phyloP scores from a whole-genome alignment of 371 early-diverging fungal genomes.

The Mucor plumbeus region DNA sequence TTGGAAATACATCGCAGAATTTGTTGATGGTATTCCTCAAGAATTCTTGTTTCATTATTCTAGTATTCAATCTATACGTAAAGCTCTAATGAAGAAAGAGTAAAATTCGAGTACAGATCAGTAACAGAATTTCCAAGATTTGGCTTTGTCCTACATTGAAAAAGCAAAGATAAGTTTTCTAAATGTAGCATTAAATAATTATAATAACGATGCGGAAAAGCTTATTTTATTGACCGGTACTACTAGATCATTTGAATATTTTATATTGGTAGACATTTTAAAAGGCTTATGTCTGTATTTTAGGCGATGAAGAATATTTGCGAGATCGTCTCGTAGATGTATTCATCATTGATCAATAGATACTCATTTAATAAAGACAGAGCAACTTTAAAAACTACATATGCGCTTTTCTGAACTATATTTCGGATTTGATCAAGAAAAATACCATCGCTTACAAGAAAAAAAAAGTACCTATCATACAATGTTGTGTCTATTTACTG shows the following conservation, averaged over 20 bases:
- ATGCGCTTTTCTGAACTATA: slow-evolving; percentile 29
- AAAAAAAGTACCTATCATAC: slow-evolving; percentile 37
- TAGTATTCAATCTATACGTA: slow-evolving; percentile 24
- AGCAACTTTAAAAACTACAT: slow-evolving; percentile 21
- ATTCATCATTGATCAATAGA: slow-evolving; percentile 32
- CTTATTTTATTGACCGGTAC: slow-evolving; percentile 48
- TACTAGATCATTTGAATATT: slow-evolving; percentile 48
- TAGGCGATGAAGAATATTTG: slow-evolving; percentile 21
- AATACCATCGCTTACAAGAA: slow-evolving; percentile 27
- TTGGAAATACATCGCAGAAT: slow-evolving; percentile 19
- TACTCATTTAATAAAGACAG: slow-evolving; percentile 14
- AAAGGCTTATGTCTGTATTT: slow-evolving; percentile 33
- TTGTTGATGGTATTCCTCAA: slow-evolving; percentile 30
- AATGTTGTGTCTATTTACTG: slow-evolving; percentile 43
- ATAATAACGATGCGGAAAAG: slow-evolving; percentile 16
- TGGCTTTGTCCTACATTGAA: slow-evolving; percentile 21
- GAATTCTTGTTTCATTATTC: slow-evolving; percentile 44
- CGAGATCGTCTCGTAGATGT: slow-evolving; percentile 27
- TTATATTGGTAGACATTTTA: slow-evolving; percentile 38
- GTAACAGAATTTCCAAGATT: slow-evolving; percentile 16
- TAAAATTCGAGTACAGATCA: neutral
- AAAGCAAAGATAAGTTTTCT: slow-evolving; percentile 30
- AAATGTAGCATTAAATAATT: neutral
- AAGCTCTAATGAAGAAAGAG: neutral
- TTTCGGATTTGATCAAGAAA: slow-evolving; percentile 32